Evolutionary conservation across 2,329 filamentous ascomycete genomes (phyloP).

Genomic region (Pseudogymnoascus sp.): DNA sequence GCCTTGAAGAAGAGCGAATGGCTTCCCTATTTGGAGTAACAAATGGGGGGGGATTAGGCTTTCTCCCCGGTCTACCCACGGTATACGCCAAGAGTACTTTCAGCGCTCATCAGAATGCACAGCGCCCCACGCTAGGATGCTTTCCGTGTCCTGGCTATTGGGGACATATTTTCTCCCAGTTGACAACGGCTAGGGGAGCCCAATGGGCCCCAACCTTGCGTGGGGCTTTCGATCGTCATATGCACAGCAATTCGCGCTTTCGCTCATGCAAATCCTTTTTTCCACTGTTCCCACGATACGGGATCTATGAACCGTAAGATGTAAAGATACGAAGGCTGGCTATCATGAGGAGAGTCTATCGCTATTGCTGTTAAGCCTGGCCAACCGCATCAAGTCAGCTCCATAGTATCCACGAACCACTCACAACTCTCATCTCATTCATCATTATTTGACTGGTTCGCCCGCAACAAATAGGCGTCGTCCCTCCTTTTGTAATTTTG

Average conservation of each 20-base stretch:
- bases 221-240: slow-evolving; percentile 7
- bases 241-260: not conserved
- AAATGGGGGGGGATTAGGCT: not conserved
- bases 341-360: not conserved
- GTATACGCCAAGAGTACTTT: slow-evolving; percentile 5
- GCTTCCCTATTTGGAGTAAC: not conserved
- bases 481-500: slow-evolving; percentile 4
- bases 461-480: slow-evolving; percentile 5
- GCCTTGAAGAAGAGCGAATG: not conserved
- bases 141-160: not conserved
- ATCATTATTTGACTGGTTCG: slow-evolving; percentile 2
- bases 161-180: not conserved
- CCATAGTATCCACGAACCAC: not conserved
- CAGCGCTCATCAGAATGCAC: not conserved
- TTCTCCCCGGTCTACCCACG: slow-evolving; percentile 3
- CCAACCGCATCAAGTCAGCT: not conserved
- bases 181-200: not conserved
- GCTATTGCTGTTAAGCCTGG: not conserved
- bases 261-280: not conserved
- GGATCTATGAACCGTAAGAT: not conserved
- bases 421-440: not conserved
- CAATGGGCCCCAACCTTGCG: not conserved
- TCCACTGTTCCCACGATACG: not conserved
- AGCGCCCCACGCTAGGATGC: not conserved
- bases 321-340: not conserved